A percentile compares a stretch with the other conserved stretches of the same genome.
Conservation (phyloP, 495 filamentous ascomycete species). For the Penicillium parvum region DNA sequence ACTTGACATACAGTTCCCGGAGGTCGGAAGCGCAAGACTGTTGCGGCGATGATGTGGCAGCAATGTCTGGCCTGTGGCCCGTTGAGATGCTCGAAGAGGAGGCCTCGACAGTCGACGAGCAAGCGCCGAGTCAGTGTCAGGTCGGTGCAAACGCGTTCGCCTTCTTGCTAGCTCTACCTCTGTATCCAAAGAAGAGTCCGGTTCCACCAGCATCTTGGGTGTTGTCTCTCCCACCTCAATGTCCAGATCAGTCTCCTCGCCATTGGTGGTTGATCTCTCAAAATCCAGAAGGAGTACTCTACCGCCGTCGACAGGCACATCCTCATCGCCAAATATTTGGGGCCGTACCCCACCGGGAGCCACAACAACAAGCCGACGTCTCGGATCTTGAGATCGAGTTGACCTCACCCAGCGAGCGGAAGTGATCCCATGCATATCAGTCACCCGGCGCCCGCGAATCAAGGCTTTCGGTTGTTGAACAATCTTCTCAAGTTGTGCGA, state of each 20-base stretch:
- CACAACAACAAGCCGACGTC: conserved; percentile 59
- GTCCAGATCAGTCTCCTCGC: conserved; percentile 49
- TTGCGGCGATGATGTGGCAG: conserved; percentile 19
- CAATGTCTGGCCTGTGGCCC: conserved; percentile 8
- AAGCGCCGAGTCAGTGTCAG: conserved; percentile 20
- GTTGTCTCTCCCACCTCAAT: conserved; percentile 72
- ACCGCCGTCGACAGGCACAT: conserved; percentile 77
- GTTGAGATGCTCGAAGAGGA: conserved; percentile 2
- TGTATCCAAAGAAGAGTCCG: conserved; percentile 69
- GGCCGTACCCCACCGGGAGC: conserved; percentile 69
- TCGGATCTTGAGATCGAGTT: conserved; percentile 5
- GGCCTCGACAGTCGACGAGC: conserved; percentile 9
- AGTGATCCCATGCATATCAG: conserved; percentile 41
- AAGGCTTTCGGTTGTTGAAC: conserved; percentile 33
- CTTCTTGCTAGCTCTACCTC: conserved; percentile 79
- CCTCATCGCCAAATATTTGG: conserved; percentile 63
- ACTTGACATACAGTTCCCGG: conserved; percentile 14
- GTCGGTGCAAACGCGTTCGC: conserved; percentile 51
- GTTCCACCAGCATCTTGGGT: conserved; percentile 67
- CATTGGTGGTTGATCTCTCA: conserved; percentile 53
- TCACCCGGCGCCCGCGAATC: conserved; percentile 35
- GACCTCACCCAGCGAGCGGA: conserved; percentile 39
- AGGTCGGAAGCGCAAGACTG: conserved; percentile 20
- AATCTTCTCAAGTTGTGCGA: conserved; percentile 29
- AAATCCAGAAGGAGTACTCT: conserved; percentile 77